phyloP scores from a whole-genome alignment of 2,329 filamentous ascomycete species.

The Paracorniculantispora psalliotae region DNA sequence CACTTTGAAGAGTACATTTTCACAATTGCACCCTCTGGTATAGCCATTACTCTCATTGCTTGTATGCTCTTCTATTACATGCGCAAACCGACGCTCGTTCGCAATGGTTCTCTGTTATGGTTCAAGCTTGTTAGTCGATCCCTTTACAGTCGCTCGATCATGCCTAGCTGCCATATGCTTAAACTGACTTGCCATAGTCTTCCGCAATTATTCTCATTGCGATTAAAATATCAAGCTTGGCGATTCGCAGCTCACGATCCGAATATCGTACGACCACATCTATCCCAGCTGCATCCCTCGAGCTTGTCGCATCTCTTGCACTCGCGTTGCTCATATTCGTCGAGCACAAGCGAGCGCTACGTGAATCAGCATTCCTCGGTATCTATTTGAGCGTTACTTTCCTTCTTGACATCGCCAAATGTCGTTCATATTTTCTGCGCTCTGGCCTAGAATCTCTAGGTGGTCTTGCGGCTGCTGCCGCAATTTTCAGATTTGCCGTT shows the following conservation, averaged over 20 bases:
- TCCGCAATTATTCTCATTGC: not conserved
- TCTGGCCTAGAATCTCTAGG: constrained; percentile 21
- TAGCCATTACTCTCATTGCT: not conserved
- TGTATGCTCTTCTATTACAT: not conserved
- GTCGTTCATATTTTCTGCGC: constrained; percentile 30
- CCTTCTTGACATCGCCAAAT: constrained; percentile 28
- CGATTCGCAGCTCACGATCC: not conserved
- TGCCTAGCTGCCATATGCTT: not conserved
- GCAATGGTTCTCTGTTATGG: not conserved
- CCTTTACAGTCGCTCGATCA: not conserved
- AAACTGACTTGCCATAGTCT: not conserved
- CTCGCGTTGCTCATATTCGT: not conserved
- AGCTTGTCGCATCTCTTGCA: not conserved
- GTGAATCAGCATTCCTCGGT: constrained; percentile 28
- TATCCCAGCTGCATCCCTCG: not conserved
- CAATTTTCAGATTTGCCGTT: constrained; percentile 24
- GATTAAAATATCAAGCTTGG: not conserved
- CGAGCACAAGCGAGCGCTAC: constrained; percentile 28
- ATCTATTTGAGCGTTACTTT: constrained; percentile 28
- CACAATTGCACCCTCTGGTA: not conserved
- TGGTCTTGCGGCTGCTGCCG: constrained; percentile 21
- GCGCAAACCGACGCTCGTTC: not conserved
- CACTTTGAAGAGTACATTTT: not conserved
- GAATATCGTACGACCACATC: not conserved
- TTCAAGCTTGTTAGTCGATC: not conserved